Percentiles rank a stretch among this genome's conserved stretches.
Evolutionary conservation across 1,139 yeast genomes (phyloP).

Genomic region (Geotrichum carabidarum): DNA sequence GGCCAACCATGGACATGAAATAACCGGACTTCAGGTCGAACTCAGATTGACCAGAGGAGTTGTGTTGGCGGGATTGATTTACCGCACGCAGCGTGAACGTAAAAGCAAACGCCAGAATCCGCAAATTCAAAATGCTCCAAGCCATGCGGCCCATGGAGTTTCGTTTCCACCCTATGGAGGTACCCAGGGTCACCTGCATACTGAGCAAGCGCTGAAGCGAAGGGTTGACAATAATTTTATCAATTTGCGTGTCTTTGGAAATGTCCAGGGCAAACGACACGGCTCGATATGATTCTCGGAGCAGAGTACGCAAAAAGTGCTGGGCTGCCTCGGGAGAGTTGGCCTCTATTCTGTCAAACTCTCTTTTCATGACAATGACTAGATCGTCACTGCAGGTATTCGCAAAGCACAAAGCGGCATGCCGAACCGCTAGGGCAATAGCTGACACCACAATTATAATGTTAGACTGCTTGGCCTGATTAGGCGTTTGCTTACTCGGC

Average conservation of each 20-base stretch:
- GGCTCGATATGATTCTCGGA: conserved; percentile 64
- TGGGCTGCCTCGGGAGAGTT: conserved; percentile 19
- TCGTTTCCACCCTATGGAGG: conserved; percentile 44
- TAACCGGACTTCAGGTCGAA: conserved; percentile 53
- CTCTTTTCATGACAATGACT: conserved; percentile 48
- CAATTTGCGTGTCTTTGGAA: conserved; percentile 59
- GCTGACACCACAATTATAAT: conserved; percentile 37
- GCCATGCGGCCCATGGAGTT: conserved; percentile 56
- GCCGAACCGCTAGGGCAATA: conserved; percentile 59
- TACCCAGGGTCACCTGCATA: conserved; percentile 60
- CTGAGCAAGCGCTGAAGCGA: conserved; percentile 63
- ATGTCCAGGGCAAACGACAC: conserved; percentile 65
- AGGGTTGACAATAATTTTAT: conserved; percentile 65
- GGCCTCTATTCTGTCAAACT: conserved; percentile 23
- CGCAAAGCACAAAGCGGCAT: conserved; percentile 63
- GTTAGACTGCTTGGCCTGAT: conserved; percentile 11
- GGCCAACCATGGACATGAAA: conserved; percentile 60
- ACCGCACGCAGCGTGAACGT: conserved; percentile 58
- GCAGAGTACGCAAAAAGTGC: conserved; percentile 36
- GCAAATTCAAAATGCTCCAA: conserved; percentile 61
- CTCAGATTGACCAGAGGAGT: conserved; percentile 36
- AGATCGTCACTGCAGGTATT: conserved; percentile 64
- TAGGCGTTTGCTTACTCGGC: conserved; percentile 14
- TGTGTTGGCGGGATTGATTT: conserved; percentile 24
- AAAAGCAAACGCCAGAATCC: conserved; percentile 67